These are phyloP conservation scores for Cubamyces lactineus DNA, from an alignment of 768 basidiomycete species.

Conservation along the genomic window DNA sequence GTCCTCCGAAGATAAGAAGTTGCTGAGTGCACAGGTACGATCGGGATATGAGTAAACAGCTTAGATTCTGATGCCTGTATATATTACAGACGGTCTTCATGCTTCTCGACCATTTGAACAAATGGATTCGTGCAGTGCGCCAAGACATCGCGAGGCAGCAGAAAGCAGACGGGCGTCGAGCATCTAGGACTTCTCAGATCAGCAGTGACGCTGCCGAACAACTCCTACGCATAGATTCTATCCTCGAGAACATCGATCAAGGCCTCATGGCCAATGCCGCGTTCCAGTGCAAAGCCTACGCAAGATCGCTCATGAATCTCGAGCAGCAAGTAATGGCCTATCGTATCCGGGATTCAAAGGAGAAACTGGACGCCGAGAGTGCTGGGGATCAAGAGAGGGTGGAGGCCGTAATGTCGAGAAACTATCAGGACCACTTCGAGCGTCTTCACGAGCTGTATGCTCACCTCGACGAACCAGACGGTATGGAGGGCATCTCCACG, in stretches of 20 bases:
- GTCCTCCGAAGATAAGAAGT: conserved; percentile 75
- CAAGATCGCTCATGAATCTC: conserved; percentile 92
- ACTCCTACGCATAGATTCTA: conserved; percentile 73
- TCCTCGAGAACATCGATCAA: conserved; percentile 82
- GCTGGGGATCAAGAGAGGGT: background rate
- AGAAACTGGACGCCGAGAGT: conserved; percentile 25
- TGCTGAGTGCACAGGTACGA: conserved; percentile 90
- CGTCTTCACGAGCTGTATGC: conserved; percentile 95
- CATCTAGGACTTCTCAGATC: conserved; percentile 24
- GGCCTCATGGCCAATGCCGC: conserved; percentile 93
- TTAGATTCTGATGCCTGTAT: background rate
- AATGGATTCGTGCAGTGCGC: conserved; percentile 80
- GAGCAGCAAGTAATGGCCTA: conserved; percentile 77
- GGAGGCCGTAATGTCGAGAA: conserved; percentile 38
- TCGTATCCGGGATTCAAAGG: conserved; percentile 31
- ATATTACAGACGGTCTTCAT: conserved; percentile 80
- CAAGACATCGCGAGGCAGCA: conserved; percentile 56
- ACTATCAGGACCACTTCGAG: conserved; percentile 80
- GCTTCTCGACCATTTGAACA: conserved; percentile 92
- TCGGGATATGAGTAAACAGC: conserved; percentile 7
- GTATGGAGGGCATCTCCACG: conserved; percentile 97
- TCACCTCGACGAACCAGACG: conserved; percentile 95
- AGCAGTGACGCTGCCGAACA: conserved; percentile 54
- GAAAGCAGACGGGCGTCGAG: conserved; percentile 50
- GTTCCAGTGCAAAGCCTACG: conserved; percentile 91